A percentile compares a stretch with the other conserved stretches of the same genome.
Conservation (phyloP, 495 filamentous ascomycete genomes). For the Copromyces sp. region DNA sequence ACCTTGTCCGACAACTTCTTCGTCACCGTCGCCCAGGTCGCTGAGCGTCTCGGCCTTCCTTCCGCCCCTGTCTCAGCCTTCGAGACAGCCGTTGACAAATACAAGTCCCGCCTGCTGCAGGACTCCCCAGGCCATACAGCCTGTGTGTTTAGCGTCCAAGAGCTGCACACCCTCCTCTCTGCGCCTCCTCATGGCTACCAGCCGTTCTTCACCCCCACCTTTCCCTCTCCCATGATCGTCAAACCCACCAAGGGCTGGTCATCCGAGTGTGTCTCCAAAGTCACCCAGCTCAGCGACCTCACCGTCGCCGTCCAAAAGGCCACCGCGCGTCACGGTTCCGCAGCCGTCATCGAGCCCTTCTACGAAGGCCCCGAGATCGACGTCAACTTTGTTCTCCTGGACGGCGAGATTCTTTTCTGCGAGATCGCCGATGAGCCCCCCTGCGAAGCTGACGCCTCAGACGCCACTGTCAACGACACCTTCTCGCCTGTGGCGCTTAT, state of each 20-base stretch:
- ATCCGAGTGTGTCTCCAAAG: slow-evolving; percentile 23
- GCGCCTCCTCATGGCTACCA: not conserved
- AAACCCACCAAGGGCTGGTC: slow-evolving; percentile 25
- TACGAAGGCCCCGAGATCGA: slow-evolving; percentile 43
- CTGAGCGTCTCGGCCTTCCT: slow-evolving; percentile 23
- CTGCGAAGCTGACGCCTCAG: slow-evolving; percentile 27
- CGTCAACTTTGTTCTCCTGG: slow-evolving; percentile 38
- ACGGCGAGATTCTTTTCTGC: slow-evolving; percentile 40
- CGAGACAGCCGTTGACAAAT: slow-evolving; percentile 34
- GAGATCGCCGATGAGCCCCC: slow-evolving; percentile 46
- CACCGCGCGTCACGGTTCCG: slow-evolving; percentile 16
- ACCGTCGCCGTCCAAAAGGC: slow-evolving; percentile 15
- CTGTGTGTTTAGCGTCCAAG: slow-evolving; percentile 7
- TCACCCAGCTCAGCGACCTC: slow-evolving; percentile 13
- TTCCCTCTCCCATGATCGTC: slow-evolving; percentile 19
- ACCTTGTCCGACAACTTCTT: slow-evolving; percentile 32
- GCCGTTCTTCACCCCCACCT: slow-evolving; percentile 8
- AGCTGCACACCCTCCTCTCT: slow-evolving; percentile 11
- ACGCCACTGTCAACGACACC: slow-evolving; percentile 16
- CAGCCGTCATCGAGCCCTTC: slow-evolving; percentile 23
- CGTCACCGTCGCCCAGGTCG: slow-evolving; percentile 25
- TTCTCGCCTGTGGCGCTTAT: slow-evolving; percentile 31
- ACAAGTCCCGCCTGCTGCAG: slow-evolving; percentile 28
- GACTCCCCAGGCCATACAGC: slow-evolving; percentile 17
- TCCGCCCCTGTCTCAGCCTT: slow-evolving; percentile 25